Base-by-base conservation (phyloP, 371 early-diverging fungal species). In the Rhizopus delemar region DNA sequence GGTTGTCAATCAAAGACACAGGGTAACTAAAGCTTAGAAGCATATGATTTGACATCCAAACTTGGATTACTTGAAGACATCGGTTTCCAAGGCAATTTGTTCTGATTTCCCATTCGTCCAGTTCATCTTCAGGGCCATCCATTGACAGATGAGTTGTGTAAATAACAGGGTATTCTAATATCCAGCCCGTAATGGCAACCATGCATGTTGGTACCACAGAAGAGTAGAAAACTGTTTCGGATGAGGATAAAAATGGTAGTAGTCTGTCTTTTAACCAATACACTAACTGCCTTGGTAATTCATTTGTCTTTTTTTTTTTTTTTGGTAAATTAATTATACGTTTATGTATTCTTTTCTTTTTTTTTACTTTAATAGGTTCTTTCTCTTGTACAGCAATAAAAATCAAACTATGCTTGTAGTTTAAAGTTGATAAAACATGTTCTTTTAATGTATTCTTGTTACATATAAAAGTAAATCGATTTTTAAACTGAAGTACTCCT, bases 171-270 rank as follows among this genome's bases (percentile, higher is more conserved):
- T 79, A 82, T 52, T 82, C 82, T 1, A 82, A 57, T 9, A 68
- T 36, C 74, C 76, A 82, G 2, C 80, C 82, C 16, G 76, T 73
- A 46, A 82, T 46, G 3, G 74, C 63, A 22, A 82, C 69, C 64
- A 79, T 77, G 62, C 60, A 81, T n/a, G 65, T 50, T 22, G 78
- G 77, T 5, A 73, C 60, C 13, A 53, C 43, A 22, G 60, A 32
- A 11, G 68, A 54, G 34, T 55, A 50, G 16, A 57, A 57, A 31
- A 49, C 16, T 4, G 15, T n/a, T 41, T 55, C 29, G 0, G 35
- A 35, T 35, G 56, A 8, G 12, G 33, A 7, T 33, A 69, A 34
- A 52, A 62, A 67, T 8, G 70, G 72, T 22, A 35, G 35, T 12
- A 72, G 52, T 32, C 59, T 46, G 5, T 70, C 29, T 16, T 54